Evolutionary conservation across 2,329 filamentous ascomycete genomes (phyloP), one percentile per base, ranked within the genome.

Genomic region (Penicillium italicum): DNA sequence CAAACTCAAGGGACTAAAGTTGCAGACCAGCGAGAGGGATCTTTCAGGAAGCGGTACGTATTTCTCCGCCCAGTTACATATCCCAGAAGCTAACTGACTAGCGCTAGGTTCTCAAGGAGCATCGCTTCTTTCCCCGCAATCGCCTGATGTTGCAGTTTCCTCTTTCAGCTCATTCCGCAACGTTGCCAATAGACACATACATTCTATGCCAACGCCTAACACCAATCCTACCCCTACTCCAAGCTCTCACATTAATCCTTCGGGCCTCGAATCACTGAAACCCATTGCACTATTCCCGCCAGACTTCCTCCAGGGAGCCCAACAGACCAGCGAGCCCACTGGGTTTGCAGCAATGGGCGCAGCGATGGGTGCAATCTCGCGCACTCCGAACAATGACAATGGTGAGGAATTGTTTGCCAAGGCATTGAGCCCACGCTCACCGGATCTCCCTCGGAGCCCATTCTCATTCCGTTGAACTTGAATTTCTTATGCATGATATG

Each of bases 361-460:
- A 6, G 71, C 67, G 22, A 68, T 71, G 59, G 67, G 65, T 30
- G 64, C 69, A 1, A 56, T 73, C n/a, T 62, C 70, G 18, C 67
- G 57, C 70, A 76, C 55, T 36, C 62, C 56, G 46, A 72, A 57
- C 71, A 59, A 64, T 6, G 84, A 87, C 38, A 82, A 81, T 0
- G 88, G 91, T 62, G 91, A 96, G 56, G 92, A 89, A 38, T 79
- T 96, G 2, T 97, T 97, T 69, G 91, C 91, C 0, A 81, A 96
- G 50, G 91, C 90, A 1, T 85, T 96, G 76, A 93, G 89, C 66
- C 91, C 91, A 1, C 81, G 91, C 48, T 92, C 89, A 66, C 91
- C 91, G 0, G 91, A 95, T 63, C 91, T 94, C 79, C 85, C 86
- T 50, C 89, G 86, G 64, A 92, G 89, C 68, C 91, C 91, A 0